Evolutionary conservation across 805 yeast genomes (phyloP).

Genomic region (Saturnispora galanensis): DNA sequence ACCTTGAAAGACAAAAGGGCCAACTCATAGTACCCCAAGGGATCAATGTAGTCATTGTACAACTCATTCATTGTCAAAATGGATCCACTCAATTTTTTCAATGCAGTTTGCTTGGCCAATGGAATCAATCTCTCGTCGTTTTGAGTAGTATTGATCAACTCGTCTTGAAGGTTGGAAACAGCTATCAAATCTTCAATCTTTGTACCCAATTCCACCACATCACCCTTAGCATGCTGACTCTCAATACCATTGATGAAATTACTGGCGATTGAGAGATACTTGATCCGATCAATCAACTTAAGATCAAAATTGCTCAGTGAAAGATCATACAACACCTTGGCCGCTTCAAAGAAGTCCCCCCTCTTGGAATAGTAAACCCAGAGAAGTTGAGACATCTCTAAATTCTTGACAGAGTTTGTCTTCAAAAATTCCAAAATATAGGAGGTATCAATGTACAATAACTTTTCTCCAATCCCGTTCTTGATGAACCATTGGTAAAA

Average conservation of each 20-base stretch:
- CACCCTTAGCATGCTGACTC: slow-evolving; percentile 67
- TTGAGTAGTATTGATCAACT: slow-evolving; percentile 40
- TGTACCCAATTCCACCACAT: slow-evolving; percentile 59
- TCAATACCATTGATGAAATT: slow-evolving; percentile 84
- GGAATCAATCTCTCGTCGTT: slow-evolving; percentile 41
- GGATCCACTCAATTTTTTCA: slow-evolving; percentile 47
- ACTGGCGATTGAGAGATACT: slow-evolving; percentile 81
- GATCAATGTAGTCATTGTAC: slow-evolving; percentile 80
- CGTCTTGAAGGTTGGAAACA: slow-evolving; percentile 79
- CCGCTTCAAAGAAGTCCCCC: slow-evolving; percentile 74
- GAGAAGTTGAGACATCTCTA: slow-evolving; percentile 69
- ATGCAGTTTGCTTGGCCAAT: slow-evolving; percentile 41
- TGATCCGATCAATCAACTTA: slow-evolving; percentile 65
- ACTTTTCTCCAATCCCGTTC: slow-evolving; percentile 66
- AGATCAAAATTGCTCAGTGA: slow-evolving; percentile 68
- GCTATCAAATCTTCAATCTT: slow-evolving; percentile 72
- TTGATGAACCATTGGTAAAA: slow-evolving; percentile 86
- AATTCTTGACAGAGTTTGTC: slow-evolving; percentile 50
- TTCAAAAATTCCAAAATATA: slow-evolving; percentile 69
- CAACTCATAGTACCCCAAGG: slow-evolving; percentile 76
- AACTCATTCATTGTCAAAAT: slow-evolving; percentile 67
- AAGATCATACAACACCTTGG: slow-evolving; percentile 62
- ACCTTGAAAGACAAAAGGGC: slow-evolving; percentile 70
- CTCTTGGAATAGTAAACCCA: slow-evolving; percentile 87
- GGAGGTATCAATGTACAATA: slow-evolving; percentile 74